Percentiles rank a stretch among this genome's conserved stretches.
Conservation (phyloP, 2,329 filamentous ascomycete genomes). For the Eutypa lata region DNA sequence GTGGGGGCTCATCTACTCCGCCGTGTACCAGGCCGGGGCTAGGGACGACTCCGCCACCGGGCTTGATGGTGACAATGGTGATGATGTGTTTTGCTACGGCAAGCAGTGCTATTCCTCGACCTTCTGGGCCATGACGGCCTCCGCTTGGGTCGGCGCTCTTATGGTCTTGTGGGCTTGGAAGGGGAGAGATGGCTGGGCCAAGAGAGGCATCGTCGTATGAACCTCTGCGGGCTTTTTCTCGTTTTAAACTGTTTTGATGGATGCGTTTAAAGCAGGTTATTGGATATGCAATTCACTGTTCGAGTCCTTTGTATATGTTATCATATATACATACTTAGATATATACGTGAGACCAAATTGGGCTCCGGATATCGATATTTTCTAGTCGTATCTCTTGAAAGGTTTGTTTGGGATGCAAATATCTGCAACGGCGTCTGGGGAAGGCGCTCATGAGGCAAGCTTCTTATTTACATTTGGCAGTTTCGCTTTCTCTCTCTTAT, state of each 20-base stretch:
- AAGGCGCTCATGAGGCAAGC: too few species aligned
- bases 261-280: too few species aligned
- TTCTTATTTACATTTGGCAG: too few species aligned
- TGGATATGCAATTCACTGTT: background rate
- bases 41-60: constrained; percentile 33
- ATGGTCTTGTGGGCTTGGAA: constrained; percentile 80
- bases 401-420: too few species aligned
- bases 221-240: too few species aligned
- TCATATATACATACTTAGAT: background rate
- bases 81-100: constrained; percentile 73
- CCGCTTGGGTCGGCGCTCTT: constrained; percentile 72
- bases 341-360: too few species aligned
- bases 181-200: constrained; percentile 70
- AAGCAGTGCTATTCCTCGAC: constrained; percentile 74
- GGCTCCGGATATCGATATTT: too few species aligned
- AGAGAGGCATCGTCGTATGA: constrained; percentile 63
- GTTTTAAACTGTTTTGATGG: background rate
- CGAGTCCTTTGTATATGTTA: background rate
- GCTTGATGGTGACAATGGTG: constrained; percentile 27
- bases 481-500: too few species aligned
- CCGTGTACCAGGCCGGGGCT: constrained; percentile 70
- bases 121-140: constrained; percentile 82
- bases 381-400: too few species aligned
- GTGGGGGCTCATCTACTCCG: constrained; percentile 88
- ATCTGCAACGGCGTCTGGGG: too few species aligned